Percentiles rank a stretch among this genome's conserved stretches.
phyloP scores from a whole-genome alignment of 352 stramenopile species.

The Pythium phragmiticola region DNA sequence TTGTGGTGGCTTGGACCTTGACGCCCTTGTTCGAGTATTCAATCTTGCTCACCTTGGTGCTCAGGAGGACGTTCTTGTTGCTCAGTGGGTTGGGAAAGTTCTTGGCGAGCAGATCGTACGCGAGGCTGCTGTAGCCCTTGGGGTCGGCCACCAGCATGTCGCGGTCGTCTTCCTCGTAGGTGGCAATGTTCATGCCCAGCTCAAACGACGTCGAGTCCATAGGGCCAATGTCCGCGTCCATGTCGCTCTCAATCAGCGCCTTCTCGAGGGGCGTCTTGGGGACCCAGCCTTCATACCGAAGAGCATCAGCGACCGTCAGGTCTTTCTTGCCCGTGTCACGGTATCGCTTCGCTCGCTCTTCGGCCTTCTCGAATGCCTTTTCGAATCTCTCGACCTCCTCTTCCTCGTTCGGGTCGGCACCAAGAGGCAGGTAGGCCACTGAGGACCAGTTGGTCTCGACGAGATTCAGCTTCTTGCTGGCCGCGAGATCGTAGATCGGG shows the following conservation, averaged over 20 bases:
- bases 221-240: constrained; percentile 6
- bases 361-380: constrained; percentile 1
- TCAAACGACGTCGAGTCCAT: constrained; percentile 11
- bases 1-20: neutral
- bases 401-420: constrained; percentile 3
- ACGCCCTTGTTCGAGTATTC: constrained; percentile 3
- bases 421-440: constrained; percentile 4
- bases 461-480: constrained; percentile 1
- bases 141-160: constrained; percentile 6
- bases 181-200: constrained; percentile 9
- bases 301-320: neutral
- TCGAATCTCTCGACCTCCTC: constrained; percentile 9
- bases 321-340: constrained; percentile 12
- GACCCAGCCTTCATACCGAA: constrained; percentile 10
- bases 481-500: constrained; percentile 12
- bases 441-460: constrained; percentile 16
- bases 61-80: constrained; percentile 13
- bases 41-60: constrained; percentile 12
- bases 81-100: constrained; percentile 9
- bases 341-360: constrained; percentile 8
- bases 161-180: constrained; percentile 10
- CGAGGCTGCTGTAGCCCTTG: constrained; percentile 5
- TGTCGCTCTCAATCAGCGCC: constrained; percentile 6
- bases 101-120: constrained; percentile 11
- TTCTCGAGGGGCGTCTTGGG: constrained; percentile 11